Conservation (phyloP, 2,329 filamentous ascomycete species). For the Exophiala sideris region DNA sequence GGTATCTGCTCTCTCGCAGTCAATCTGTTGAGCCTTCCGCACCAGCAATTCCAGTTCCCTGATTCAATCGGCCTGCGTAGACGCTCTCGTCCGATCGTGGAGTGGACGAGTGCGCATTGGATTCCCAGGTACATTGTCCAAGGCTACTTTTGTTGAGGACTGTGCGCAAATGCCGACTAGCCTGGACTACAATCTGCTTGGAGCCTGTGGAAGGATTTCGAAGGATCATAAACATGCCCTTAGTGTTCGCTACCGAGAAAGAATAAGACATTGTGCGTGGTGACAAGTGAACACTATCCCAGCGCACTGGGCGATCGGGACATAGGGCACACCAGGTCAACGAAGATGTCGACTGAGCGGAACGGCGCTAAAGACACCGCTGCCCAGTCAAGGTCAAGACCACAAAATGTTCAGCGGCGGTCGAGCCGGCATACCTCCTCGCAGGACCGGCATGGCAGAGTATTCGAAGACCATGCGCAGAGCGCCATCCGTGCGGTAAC, state of each 20-base stretch:
- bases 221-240: slow-evolving; percentile 8
- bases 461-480: slow-evolving; percentile 42
- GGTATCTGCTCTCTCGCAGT: too few relatives aligned
- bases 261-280: slow-evolving; percentile 1
- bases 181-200: slow-evolving; percentile 6
- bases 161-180: slow-evolving; percentile 20
- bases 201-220: slow-evolving; percentile 17
- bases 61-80: not conserved
- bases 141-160: not conserved
- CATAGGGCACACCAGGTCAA: not conserved
- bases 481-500: slow-evolving; percentile 46
- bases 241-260: not conserved
- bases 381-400: slow-evolving; percentile 13
- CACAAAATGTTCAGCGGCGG: slow-evolving; percentile 17
- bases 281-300: slow-evolving; percentile 3
- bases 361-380: slow-evolving; percentile 8
- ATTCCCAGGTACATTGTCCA: not conserved
- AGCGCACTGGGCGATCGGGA: not conserved
- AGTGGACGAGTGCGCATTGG: not conserved
- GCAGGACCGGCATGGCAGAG: slow-evolving; percentile 25
- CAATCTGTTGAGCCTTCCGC: too few relatives aligned
- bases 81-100: too few relatives aligned
- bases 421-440: slow-evolving; percentile 19
- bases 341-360: slow-evolving; percentile 12
- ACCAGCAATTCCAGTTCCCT: not conserved